phyloP scores from a whole-genome alignment of 2,329 filamentous ascomycete genomes.

The Arachnomyces sp. region DNA sequence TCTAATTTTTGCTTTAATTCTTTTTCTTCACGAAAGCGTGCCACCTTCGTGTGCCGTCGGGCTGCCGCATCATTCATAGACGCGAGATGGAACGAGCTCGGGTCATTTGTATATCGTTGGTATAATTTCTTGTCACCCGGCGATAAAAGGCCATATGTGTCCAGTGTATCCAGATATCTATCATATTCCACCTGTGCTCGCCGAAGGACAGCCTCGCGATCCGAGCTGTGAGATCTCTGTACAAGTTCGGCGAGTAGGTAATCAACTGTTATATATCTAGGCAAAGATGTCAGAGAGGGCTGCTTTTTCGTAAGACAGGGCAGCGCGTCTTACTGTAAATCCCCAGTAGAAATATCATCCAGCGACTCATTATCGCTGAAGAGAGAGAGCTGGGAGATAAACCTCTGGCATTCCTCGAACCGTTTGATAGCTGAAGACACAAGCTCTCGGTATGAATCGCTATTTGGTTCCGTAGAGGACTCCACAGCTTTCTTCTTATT shows the following conservation, averaged over 20 bases:
- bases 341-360: conserved; percentile 77
- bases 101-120: conserved; percentile 63
- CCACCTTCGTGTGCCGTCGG: conserved; percentile 75
- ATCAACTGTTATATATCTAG: conserved; percentile 64
- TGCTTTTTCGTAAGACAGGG: background rate
- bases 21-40: conserved; percentile 76
- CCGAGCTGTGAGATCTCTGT: conserved; percentile 54
- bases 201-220: conserved; percentile 56
- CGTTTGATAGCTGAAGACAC: conserved; percentile 58
- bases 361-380: conserved; percentile 86
- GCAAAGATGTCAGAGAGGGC: conserved; percentile 15
- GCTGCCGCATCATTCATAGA: conserved; percentile 58
- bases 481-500: conserved; percentile 51
- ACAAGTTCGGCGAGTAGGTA: conserved; percentile 73
- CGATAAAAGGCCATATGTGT: conserved; percentile 67
- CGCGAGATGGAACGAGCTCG: conserved; percentile 63
- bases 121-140: conserved; percentile 59
- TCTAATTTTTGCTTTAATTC: conserved; percentile 75
- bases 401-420: conserved; percentile 64
- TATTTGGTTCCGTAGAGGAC: conserved; percentile 54
- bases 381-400: conserved; percentile 63
- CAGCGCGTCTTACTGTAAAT: conserved; percentile 60
- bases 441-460: conserved; percentile 57
- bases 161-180: conserved; percentile 64
- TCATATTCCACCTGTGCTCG: conserved; percentile 65